Evolutionary conservation across 306 rosid genomes (phyloP).

Genomic region (Inga oerstediana): DNA sequence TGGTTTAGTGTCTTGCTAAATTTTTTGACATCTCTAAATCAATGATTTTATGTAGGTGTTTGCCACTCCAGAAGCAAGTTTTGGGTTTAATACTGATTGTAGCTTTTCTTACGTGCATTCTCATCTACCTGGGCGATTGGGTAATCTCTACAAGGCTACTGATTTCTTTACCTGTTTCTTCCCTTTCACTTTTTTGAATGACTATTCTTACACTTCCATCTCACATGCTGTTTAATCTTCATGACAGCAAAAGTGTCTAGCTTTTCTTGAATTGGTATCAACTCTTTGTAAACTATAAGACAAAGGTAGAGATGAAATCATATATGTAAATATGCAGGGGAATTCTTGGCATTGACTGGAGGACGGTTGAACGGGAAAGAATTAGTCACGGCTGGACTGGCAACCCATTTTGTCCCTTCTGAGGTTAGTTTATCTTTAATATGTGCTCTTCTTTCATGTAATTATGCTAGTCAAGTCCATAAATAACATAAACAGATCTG

Average conservation of each 20-base stretch:
- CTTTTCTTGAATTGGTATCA: background rate
- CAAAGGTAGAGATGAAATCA: constrained; percentile 9
- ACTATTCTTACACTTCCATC: background rate
- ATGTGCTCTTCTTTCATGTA: background rate
- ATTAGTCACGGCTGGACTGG: constrained; percentile 75
- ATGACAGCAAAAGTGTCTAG: background rate
- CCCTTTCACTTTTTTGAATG: constrained; percentile 2
- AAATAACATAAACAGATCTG: background rate
- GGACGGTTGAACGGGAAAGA: constrained; percentile 81
- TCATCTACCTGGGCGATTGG: constrained; percentile 80
- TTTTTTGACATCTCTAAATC: constrained; percentile 11
- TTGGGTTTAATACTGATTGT: constrained; percentile 94
- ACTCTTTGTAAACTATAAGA: background rate
- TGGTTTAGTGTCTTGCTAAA: constrained; percentile 10
- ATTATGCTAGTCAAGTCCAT: background rate
- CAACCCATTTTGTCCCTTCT: constrained; percentile 86
- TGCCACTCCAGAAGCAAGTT: constrained; percentile 93
- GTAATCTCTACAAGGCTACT: constrained; percentile 44
- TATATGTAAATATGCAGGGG: constrained; percentile 58
- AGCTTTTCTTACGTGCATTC: constrained; percentile 86
- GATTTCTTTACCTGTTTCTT: background rate
- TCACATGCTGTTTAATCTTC: constrained; percentile 2
- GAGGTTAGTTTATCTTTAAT: constrained; percentile 59
- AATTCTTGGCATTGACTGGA: constrained; percentile 84
- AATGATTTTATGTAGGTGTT: constrained; percentile 60